Base-by-base conservation (phyloP, 1,284 basidiomycete genomes). In the Fomitopsis pinicola region DNA sequence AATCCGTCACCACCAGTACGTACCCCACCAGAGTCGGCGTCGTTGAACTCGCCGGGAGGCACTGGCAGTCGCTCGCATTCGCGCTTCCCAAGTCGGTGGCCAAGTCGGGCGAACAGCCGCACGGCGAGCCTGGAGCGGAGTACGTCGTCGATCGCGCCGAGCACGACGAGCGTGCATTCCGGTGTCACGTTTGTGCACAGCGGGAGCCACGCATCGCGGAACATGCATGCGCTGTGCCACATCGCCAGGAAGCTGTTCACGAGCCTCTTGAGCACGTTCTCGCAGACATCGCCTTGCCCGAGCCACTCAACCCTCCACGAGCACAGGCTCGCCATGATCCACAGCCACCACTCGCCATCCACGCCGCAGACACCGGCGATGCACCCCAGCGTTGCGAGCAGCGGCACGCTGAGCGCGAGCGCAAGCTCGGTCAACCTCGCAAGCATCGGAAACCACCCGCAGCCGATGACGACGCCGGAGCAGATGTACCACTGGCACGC, bases 171-270 rank as follows among this genome's bases (percentile, higher is more conserved):
- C n/a, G n/a, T n/a, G n/a, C n/a, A n/a, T n/a, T n/a, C n/a, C n/a
- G n/a, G n/a, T n/a, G n/a, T n/a, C n/a, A n/a, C n/a, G n/a, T n/a
- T n/a, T n/a, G n/a, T n/a, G n/a, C n/a, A n/a, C n/a, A n/a, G n/a
- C n/a, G n/a, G n/a, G n/a, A n/a, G n/a, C n/a, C n/a, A n/a, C n/a
- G n/a, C n/a, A n/a, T n/a, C n/a, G n/a, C n/a, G n/a, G n/a, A n/a
- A n/a, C n/a, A n/a, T 82, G 55, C 80, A 84, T 58, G 78, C 76
- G 42, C 67, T 89, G 58, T 84, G 87, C 69, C 80, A 80, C 58
- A 80, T 82, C 30, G 80, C 82, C 36, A 84, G 90, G 83, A 88
- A 85, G 66, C 86, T 85, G 0, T 81, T 86, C 70, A 80, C 76
- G 46, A 73, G 75, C 63, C 77, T 73, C 67, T 71, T 67, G 55